Conservation (phyloP, 331 rosid genomes). For the Dryas integrifolia region DNA sequence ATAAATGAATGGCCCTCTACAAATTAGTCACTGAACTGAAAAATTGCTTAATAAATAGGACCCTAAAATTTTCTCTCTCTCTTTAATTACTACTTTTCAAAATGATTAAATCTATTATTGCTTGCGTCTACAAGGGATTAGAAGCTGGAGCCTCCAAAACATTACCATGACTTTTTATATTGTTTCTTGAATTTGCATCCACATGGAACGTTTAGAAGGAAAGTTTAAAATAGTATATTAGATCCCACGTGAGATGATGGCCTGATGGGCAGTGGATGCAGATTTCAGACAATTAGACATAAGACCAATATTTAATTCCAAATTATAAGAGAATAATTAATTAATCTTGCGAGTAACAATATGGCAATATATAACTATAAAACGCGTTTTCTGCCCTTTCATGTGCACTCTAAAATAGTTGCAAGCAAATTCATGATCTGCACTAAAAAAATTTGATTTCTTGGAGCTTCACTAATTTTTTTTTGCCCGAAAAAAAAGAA, state of each 20-base stretch:
- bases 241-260: slow-evolving; percentile 38
- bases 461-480: slow-evolving; percentile 4
- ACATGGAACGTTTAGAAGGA: not conserved
- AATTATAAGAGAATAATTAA: not conserved
- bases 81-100: no score
- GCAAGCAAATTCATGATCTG: not conserved
- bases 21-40: no score
- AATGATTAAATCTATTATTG: no score
- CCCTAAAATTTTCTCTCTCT: no score
- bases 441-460: slow-evolving; percentile 15
- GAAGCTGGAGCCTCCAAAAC: no score
- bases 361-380: slow-evolving; percentile 1
- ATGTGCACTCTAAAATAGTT: slow-evolving; percentile 19
- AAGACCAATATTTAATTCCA: slow-evolving; percentile 12
- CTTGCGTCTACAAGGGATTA: no score
- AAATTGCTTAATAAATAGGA: no score
- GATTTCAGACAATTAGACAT: not conserved
- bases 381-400: slow-evolving; percentile 53
- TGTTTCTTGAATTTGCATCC: not conserved
- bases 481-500: no score
- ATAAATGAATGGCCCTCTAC: no score
- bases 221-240: not conserved
- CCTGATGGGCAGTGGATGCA: slow-evolving; percentile 15
- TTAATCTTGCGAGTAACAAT: not conserved
- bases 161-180: not conserved